Evolutionary conservation across 1,284 basidiomycete species (phyloP), one percentile per base, ranked within the genome.

Genomic region (Tilletia setariae): DNA sequence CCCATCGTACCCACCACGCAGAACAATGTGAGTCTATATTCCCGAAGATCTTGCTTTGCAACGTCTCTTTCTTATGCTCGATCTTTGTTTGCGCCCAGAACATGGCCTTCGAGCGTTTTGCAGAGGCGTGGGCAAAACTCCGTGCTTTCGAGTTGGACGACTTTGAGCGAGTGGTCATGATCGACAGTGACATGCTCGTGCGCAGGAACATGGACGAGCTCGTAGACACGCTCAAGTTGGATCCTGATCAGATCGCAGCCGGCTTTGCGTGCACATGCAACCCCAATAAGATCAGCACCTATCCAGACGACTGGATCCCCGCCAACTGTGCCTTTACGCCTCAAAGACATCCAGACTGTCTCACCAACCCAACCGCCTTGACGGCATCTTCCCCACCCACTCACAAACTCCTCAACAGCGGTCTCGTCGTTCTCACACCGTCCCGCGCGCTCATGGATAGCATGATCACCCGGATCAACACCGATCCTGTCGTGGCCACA

Each of bases 141-240:
- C 72, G 79, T 2, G 80, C 76, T 0, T 78, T 78, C n/a, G 75
- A 76, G 28, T 64, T 82, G 32, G 63, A 43, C 25, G 76, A 81
- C 28, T 82, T 70, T 67, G 71, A 94, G 88, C 88, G 91, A 16
- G 85, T 96, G 53, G 89, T 94, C 56, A 85, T 96, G 61, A 85
- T 97, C 64, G 94, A 97, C 81, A 88, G 89, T 16, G 94, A 97
- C 84, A 98, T 98, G 92, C 86, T 96, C 68, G 86, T 96, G 25
- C 85, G 87, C 80, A 86, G 85, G 61, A 92, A 91, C 72, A 95
- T 98, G 91, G 95, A 98, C 83, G 93, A 95, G 72, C 85, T 98
- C 64, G 89, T 97, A 85, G 76, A 92, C 32, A 30, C 19, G 8
- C 28, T 61, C 15, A 9, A 25, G 2, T 32, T 61, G 13, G 86